Evolutionary conservation across 441 rosid genomes (phyloP), one percentile per base, ranked within the genome.

Genomic region (Biscutella laevigata): DNA sequence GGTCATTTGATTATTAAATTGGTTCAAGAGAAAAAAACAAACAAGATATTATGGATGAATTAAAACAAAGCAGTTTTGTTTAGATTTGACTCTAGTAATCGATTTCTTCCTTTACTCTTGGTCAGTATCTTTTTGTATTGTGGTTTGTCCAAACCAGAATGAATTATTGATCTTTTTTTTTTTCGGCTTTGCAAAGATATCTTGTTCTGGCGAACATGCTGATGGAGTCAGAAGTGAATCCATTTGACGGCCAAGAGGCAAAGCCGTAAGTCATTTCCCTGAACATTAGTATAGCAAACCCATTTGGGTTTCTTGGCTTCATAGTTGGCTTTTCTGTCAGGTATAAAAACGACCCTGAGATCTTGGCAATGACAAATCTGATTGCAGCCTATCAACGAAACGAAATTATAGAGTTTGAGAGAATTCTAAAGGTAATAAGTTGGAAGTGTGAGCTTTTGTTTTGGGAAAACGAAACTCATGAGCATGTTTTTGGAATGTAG

Each of bases 211-310:
- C 97, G 20, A 94, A 94, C 65, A 94, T 94, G 99, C 78, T 94
- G 74, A 89, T 94, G 99, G 99, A 89, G 69, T 94, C 97, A 11
- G 89, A 94, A 80, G 99, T 94, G 44, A 94, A 94, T 71, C 99
- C 99, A 33, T 94, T 94, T 71, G 99, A 88, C 36, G 99, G 99
- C 42, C 99, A 94, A 69, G 99, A 94, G 80, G 99, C 99, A 44
- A 94, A 89, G 61, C 97, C 99, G 99, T 88, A 81, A 88, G 98
- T 68, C 28, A 27, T 30, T 34, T 36, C 20, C 45, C 16, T 34
- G n/a, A 35, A 42, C 11, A 33, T 22, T 10, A 6, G 11, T 12
- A 37, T 27, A 38, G 27, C 9, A 37, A 49, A 50, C 30, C 38
- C 20, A 15, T 16, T 52, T 7, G 16, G 15, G 48, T 25, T 37